Evolutionary conservation across 148 eudicot genomes (phyloP).

Genomic region (Camellia sinensis): DNA sequence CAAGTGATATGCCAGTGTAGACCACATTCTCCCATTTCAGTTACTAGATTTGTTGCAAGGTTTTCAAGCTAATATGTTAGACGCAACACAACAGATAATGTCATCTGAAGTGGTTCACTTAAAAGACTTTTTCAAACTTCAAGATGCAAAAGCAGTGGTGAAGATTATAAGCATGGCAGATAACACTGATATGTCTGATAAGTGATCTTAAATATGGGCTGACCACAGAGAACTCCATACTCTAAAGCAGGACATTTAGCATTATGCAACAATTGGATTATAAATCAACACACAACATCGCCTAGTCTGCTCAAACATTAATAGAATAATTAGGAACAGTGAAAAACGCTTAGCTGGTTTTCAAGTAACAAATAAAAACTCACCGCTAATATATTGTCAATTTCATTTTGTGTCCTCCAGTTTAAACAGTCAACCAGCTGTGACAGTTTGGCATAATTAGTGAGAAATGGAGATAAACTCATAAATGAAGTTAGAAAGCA

Average conservation of each 20-base stretch:
- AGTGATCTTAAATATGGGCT: background rate
- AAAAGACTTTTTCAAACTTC: background rate
- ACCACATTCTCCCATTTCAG: background rate
- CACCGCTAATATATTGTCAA: constrained; percentile 75
- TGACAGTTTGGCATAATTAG: constrained; percentile 22
- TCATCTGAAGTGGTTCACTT: background rate
- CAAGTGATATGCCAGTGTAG: background rate
- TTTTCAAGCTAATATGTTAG: background rate
- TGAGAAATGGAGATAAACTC: background rate
- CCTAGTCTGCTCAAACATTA: background rate
- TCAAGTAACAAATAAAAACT: constrained; percentile 25
- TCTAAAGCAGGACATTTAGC: background rate
- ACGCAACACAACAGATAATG: background rate
- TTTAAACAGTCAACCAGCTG: constrained; percentile 83
- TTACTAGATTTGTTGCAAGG: background rate
- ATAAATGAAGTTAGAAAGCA: background rate
- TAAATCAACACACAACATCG: background rate
- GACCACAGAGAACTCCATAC: background rate
- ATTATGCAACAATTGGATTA: background rate
- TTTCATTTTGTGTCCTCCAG: constrained; percentile 94
- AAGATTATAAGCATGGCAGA: background rate
- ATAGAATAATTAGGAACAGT: background rate
- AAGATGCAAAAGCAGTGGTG: background rate
- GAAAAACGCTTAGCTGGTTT: background rate
- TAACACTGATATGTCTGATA: background rate